These are phyloP conservation scores for Symbiotaphrina buchneri DNA, from an alignment of 495 filamentous ascomycete species.

Conservation along the genomic window DNA sequence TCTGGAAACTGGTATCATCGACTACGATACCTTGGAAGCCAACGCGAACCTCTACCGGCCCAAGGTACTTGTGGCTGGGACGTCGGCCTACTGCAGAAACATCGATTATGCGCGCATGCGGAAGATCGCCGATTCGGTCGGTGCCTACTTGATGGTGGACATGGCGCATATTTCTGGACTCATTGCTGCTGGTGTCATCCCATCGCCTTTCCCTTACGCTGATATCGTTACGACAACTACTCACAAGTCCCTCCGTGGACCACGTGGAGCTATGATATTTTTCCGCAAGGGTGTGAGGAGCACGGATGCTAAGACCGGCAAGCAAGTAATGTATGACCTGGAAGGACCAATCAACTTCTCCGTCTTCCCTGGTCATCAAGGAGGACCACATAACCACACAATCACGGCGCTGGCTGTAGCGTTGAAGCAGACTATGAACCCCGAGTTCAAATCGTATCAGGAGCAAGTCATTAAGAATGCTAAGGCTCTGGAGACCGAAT, in stretches of 20 bases:
- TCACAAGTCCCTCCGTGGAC: constrained; percentile 97
- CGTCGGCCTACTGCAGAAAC: constrained; percentile 92
- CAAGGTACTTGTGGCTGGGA: constrained; percentile 89
- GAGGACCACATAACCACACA: constrained; percentile 98
- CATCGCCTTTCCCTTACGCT: constrained; percentile 79
- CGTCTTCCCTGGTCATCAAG: constrained; percentile 98
- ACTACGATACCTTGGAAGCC: constrained; percentile 84
- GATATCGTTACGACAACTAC: constrained; percentile 98
- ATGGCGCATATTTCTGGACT: constrained; percentile 99
- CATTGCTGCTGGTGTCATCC: constrained; percentile 80
- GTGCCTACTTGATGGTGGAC: constrained; percentile 86
- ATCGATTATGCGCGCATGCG: constrained; percentile 97
- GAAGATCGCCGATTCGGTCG: constrained; percentile 83
- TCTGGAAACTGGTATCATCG: constrained; percentile 85
- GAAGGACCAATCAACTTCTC: constrained; percentile 96
- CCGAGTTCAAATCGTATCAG: constrained; percentile 95
- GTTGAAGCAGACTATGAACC: constrained; percentile 78
- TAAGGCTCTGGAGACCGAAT: constrained; percentile 62
- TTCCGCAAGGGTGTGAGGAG: constrained; percentile 89
- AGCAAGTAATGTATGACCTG: constrained; percentile 81
- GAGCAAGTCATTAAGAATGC: constrained; percentile 80
- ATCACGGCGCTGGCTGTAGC: constrained; percentile 96
- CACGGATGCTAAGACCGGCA: constrained; percentile 70
- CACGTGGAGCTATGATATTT: constrained; percentile 99
- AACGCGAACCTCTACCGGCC: constrained; percentile 89